phyloP scores from a whole-genome alignment of 768 basidiomycete genomes.

The Rhizopogon rudus region DNA sequence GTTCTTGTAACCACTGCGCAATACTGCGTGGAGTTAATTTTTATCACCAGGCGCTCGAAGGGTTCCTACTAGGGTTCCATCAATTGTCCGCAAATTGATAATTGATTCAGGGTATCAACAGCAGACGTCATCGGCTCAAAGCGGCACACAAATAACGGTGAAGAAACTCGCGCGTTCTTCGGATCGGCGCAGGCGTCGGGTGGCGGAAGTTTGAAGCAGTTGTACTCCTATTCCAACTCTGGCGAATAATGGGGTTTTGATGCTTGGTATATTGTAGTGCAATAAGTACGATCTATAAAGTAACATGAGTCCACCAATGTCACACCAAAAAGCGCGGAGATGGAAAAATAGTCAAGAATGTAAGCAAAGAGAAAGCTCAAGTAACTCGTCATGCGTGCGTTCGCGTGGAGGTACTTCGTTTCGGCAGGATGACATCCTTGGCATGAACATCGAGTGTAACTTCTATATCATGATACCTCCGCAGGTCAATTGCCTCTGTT shows the following conservation, averaged over 20 bases:
- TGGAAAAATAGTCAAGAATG: background rate
- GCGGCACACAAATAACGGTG: background rate
- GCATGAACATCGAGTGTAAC: constrained; percentile 66
- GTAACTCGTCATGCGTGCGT: background rate
- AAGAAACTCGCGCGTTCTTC: background rate
- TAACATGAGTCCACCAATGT: background rate
- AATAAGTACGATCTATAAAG: constrained; percentile 4
- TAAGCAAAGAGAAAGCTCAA: background rate
- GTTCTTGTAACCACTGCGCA: background rate
- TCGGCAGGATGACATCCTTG: constrained; percentile 44
- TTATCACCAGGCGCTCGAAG: background rate
- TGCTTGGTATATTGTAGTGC: background rate
- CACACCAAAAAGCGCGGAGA: background rate
- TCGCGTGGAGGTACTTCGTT: constrained; percentile 7
- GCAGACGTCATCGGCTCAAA: background rate
- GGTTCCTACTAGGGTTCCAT: background rate
- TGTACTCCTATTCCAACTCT: background rate
- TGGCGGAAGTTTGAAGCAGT: background rate
- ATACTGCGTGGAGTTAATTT: background rate
- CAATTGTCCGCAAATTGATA: background rate
- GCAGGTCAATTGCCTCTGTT: constrained; percentile 71
- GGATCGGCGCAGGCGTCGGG: background rate
- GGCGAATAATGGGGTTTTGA: background rate
- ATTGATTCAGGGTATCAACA: background rate
- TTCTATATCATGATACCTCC: constrained; percentile 65